phyloP scores from a whole-genome alignment of 2,329 filamentous ascomycete species.

The Rosellinia necatrix region DNA sequence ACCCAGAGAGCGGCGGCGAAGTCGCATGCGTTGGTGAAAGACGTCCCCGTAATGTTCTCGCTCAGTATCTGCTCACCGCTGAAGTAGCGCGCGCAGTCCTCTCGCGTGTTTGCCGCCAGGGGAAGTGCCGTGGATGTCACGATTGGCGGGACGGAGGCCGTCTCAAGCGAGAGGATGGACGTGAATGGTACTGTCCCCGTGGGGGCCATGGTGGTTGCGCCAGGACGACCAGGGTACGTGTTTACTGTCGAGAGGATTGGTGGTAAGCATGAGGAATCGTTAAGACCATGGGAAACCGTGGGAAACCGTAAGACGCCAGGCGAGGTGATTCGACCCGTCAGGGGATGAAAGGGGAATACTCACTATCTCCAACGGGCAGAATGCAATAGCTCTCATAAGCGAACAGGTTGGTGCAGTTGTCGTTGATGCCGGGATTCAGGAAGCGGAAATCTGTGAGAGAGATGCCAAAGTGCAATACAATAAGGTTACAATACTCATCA shows the following conservation, averaged over 20 bases:
- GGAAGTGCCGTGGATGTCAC: neutral
- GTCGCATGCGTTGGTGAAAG: neutral
- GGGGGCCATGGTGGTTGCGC: neutral
- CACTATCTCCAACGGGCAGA: neutral
- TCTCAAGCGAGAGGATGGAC: neutral
- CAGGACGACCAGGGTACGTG: neutral
- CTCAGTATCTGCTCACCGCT: neutral
- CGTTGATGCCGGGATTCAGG: slow-evolving; percentile 4
- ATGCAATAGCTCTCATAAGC: slow-evolving; percentile 12
- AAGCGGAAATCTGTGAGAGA: neutral
- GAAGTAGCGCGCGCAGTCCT: neutral
- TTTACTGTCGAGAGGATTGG: neutral
- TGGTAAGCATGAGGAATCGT: no score
- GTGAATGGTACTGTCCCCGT: neutral
- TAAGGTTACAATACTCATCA: slow-evolving; percentile 4
- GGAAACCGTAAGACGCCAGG: no score
- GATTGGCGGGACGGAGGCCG: neutral
- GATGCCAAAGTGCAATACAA: neutral
- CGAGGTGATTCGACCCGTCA: no score
- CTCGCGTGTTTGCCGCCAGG: neutral
- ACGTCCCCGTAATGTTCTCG: neutral
- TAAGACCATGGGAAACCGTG: no score
- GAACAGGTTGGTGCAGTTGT: slow-evolving; percentile 10
- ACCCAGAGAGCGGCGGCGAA: neutral
- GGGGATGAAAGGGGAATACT: neutral